Base-by-base conservation (phyloP, 148 eudicot genomes). In the Rhododendron williamsianum region DNA sequence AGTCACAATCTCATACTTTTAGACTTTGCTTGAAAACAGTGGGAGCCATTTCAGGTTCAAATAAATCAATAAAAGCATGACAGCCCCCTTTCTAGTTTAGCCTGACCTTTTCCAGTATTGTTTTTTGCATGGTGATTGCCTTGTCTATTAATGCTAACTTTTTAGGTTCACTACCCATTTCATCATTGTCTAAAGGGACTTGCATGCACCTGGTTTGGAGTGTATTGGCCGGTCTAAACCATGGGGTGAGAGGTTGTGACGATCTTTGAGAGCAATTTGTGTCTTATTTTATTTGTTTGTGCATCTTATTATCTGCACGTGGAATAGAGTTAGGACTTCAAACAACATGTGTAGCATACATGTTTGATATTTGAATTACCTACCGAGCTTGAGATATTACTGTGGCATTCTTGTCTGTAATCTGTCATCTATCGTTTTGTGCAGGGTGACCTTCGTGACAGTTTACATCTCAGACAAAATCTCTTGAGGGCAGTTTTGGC, bases 391-490 rank as follows among this genome's bases (percentile, higher is more conserved):
- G 41, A 83, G 46, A 38, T 21, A 33, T 9, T 51, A 23, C 9
- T 16, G 52, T 51, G 8, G 10, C 6, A 3, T 49, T 80, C 81
- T 35, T 73, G 13, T 76, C 13, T 82, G 33, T 56, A 16, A 36
- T 60, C 48, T 81, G 72, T 27, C 52, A 23, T 71, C 18, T 86
- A 80, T 84, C 27, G 51, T 65, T 88, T 81, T 91, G 45, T 89
- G 86, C 85, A 95, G 99, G 98, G 96, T 81, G 96, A 94, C 88
- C 89, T 92, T 58, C 91, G 93, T 41, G 96, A 96, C 89, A 89
- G 90, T 87, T 90, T 92, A 84, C 87, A 89, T 87, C 92, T 94
- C 81, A 91, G 99, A 87, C 93, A 91, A 86, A 91, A 86, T 87
- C 91, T 96, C 54, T 85, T 96, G 85, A 90, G 94, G 89, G 90